These are phyloP conservation scores for Closterium sp. DNA, from an alignment of 139 green algal genomes.

Conservation along the genomic window DNA sequence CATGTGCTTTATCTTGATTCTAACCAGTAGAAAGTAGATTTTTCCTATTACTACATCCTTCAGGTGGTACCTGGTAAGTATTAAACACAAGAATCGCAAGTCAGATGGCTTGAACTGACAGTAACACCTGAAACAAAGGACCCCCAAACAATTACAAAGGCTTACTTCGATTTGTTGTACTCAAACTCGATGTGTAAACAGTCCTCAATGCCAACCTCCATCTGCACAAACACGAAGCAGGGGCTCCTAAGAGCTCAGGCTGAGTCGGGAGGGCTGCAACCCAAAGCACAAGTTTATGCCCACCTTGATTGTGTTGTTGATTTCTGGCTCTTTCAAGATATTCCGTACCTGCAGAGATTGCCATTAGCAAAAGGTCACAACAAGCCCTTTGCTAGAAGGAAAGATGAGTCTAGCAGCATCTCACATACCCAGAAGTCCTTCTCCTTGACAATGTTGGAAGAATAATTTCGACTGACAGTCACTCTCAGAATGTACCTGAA, in stretches of 20 bases:
- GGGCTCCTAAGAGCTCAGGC: background rate
- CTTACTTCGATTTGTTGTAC: constrained; percentile 79
- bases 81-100: background rate
- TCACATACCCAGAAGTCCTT: constrained; percentile 80
- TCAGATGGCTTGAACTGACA: background rate
- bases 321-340: constrained; percentile 43
- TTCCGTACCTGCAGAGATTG: constrained; percentile 45
- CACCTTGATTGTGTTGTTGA: constrained; percentile 55
- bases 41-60: constrained; percentile 91
- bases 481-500: constrained; percentile 87
- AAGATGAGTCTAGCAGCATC: background rate
- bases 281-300: background rate
- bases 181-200: constrained; percentile 99
- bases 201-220: constrained; percentile 99
- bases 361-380: background rate
- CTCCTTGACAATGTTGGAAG: constrained; percentile 74
- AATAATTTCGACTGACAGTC: constrained; percentile 75
- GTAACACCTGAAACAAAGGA: background rate
- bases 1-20: constrained; percentile 99
- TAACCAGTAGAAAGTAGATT: constrained; percentile 98
- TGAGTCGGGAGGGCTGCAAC: background rate
- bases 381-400: background rate
- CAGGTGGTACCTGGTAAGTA: constrained; percentile 72
- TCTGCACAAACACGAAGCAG: constrained; percentile 61
- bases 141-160: background rate